These are phyloP conservation scores for Funneliformis mosseae DNA, from an alignment of 192 early-diverging fungal genomes.

Conservation along the genomic window DNA sequence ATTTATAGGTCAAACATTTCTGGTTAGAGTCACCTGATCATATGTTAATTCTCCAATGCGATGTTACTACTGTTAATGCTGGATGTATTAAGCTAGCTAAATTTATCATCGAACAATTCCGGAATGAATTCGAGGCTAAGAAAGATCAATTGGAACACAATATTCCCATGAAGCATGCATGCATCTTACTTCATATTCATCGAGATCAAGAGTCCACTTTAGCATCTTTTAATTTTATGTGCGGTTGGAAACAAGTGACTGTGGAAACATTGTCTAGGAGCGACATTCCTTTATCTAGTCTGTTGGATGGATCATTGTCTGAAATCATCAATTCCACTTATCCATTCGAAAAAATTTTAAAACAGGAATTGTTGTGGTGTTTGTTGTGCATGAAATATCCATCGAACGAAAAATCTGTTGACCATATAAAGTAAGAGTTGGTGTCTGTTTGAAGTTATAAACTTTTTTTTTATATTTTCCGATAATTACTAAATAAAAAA, in stretches of 20 bases:
- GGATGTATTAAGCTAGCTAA: constrained; percentile 33
- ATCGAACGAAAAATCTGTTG: neutral
- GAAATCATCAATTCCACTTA: constrained; percentile 15
- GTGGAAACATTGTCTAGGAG: constrained; percentile 23
- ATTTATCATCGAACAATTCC: constrained; percentile 30
- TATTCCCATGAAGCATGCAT: constrained; percentile 4
- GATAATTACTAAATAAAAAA: no score
- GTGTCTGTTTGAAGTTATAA: neutral
- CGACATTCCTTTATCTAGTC: neutral
- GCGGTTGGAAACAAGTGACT: constrained; percentile 32
- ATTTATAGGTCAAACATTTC: constrained; percentile 17
- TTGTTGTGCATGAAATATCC: constrained; percentile 34
- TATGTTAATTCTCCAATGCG: constrained; percentile 28
- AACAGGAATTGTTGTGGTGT: constrained; percentile 34
- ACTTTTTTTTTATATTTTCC: neutral
- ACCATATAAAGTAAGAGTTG: constrained; percentile 30
- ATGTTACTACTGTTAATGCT: constrained; percentile 9
- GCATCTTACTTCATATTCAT: constrained; percentile 35
- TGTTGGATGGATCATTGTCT: constrained; percentile 13
- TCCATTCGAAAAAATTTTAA: constrained; percentile 31
- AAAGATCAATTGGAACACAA: neutral
- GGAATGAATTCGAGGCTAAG: neutral
- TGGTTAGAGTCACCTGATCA: constrained; percentile 27
- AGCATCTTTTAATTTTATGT: constrained; percentile 26
- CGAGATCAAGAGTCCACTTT: constrained; percentile 5